Evolutionary conservation across 495 filamentous ascomycete genomes (phyloP), one percentile per base, ranked within the genome.

Genomic region (Aspergillus ellipticus): DNA sequence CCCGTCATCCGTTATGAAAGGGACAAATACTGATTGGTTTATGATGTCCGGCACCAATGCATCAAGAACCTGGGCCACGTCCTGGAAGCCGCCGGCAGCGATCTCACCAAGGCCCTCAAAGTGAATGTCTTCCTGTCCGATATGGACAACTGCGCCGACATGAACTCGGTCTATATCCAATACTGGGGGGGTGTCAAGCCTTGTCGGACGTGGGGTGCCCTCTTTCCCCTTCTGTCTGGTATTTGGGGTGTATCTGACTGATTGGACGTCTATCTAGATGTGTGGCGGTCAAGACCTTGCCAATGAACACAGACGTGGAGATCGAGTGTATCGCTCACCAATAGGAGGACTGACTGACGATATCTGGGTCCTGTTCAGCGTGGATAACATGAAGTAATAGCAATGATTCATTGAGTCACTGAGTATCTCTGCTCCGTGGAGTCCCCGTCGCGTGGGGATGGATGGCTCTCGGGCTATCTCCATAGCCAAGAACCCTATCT

Each of bases 121-220:
- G 82, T 84, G 59, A 86, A 82, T 57, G 82, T 89, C 43, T 90
- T 88, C 67, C 64, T 90, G 39, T 79, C 81, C 6, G 78, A 78
- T 53, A 89, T 90, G 86, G 80, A 81, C 50, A 79, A 88, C 61
- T 89, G 89, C 54, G 78, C 75, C 10, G 80, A 82, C 42, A 83
- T 89, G 81, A 88, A 85, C 55, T 72, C 72, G 39, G 80, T 76
- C 0, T 86, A 84, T 56, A 79, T 77, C 51, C 74, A 79, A 52
- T 77, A 82, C 54, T 84, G 84, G 66, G 74, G 74, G 39, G 73
- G 80, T 61, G 75, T 81, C 0, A 85, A 84, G 73, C 82, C 83
- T 62, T 78, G 74, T 54, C 74, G 82, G 35, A 88, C 85, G 41
- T 71, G 49, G 55, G 70, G 67, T 22, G 13, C 50, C 37, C 53